Evolutionary conservation across 441 rosid species (phyloP), one percentile per base, ranked within the genome.

Genomic region (Pelargonium fulgidum): DNA sequence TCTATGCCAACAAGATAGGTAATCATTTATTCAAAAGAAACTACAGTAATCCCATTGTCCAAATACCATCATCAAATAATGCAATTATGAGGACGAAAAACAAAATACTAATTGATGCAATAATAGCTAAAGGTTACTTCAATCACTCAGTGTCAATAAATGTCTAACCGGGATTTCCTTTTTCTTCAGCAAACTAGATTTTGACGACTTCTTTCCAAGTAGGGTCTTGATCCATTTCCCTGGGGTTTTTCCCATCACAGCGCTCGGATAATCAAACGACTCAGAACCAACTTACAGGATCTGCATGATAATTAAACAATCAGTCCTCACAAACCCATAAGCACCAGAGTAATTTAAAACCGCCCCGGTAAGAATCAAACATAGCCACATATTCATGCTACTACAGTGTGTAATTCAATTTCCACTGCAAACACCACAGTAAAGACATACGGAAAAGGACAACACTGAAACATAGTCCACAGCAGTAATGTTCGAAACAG

Each of bases 161-260:
- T 33, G 65, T 62, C 79, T 76, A 74, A 85, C 88, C 85, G 72
- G 16, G 77, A 76, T 79, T 44, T 74, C 84, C 62, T 56, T 80
- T 74, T 75, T 85, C 73, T 87, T 85, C 22, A 89, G 83, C 72
- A 86, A 72, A 71, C 75, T 86, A 56, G 92, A 86, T 68, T 86
- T 93, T 0, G 94, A 85, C 63, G 93, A 85, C 68, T 85, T 89
- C 89, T 87, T 93, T 65, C 91, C 87, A 54, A 87, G 76, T 50
- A 93, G 70, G 26, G 82, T 80, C 89, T 85, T 93, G 75, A 93
- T 77, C 97, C 98, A 88, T 83, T 86, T 88, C 71, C 83, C 89
- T 33, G 89, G 88, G 11, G 87, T 83, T 78, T 81, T 87, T 45
- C 98, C 92, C 98, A 93, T 93, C 29, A 63, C 54, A 6, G 61